These are phyloP conservation scores for Emergomyces pasteurianus DNA, from an alignment of 2,329 filamentous ascomycete species.

Conservation along the genomic window DNA sequence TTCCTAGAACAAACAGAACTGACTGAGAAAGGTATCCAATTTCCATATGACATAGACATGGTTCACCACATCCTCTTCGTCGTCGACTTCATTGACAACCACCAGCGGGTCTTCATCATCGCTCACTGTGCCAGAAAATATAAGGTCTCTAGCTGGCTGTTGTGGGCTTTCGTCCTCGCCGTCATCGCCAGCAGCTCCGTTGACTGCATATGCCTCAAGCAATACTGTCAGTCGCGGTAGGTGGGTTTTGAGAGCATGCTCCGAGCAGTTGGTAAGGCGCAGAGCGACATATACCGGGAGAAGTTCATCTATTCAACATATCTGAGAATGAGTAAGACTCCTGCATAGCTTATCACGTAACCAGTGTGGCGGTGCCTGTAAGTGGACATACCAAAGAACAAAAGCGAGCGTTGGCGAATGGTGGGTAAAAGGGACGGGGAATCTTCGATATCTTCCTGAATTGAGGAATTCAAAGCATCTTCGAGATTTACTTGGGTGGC, in stretches of 20 bases:
- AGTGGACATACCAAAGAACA: constrained; percentile 40
- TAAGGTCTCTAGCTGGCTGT: constrained; percentile 28
- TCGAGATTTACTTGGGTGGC: constrained; percentile 28
- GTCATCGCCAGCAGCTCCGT: constrained; percentile 29
- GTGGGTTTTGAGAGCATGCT: constrained; percentile 36
- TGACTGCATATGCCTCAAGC: constrained; percentile 38
- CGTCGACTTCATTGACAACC: constrained; percentile 32
- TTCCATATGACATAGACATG: constrained; percentile 36
- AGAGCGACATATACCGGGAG: constrained; percentile 41
- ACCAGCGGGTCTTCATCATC: constrained; percentile 33
- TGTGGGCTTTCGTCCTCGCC: constrained; percentile 16
- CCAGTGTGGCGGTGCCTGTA: background rate
- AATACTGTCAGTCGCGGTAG: constrained; percentile 39
- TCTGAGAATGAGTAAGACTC: constrained; percentile 38
- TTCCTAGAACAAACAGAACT: constrained; percentile 7
- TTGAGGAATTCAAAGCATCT: constrained; percentile 31
- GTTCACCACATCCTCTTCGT: constrained; percentile 25
- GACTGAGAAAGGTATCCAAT: constrained; percentile 31
- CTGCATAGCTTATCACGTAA: background rate
- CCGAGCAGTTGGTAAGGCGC: constrained; percentile 38
- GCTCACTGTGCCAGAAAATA: constrained; percentile 29
- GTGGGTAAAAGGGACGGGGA: constrained; percentile 33
- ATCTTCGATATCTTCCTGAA: constrained; percentile 34
- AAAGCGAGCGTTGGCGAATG: constrained; percentile 38
- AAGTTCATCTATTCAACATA: constrained; percentile 39